Base-by-base conservation (phyloP, 805 yeast species). In the Starmerella khaoyaiensis region DNA sequence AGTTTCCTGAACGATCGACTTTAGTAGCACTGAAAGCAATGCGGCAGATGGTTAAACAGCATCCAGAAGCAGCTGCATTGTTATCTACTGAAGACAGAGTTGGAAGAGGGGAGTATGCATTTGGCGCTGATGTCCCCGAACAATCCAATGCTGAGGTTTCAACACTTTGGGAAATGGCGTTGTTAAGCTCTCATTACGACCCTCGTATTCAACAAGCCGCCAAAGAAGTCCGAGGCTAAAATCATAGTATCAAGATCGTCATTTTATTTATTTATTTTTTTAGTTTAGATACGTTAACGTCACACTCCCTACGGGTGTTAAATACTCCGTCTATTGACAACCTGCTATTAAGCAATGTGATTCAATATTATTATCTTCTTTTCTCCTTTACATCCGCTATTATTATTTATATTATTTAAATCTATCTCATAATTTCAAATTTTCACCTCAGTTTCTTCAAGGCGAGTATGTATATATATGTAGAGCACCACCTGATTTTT, bases 61-160 rank as follows among this genome's bases (percentile, higher is more conserved):
- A 76, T 56, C 76, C 82, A 28, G 78, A 76, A 36, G 60, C 83
- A 31, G 69, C 73, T 35, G 80, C 93, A 1, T 61, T 87, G 35
- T 83, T 78, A 61, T 74, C 82, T 17, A 81, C 95, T 1, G 94
- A 84, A 33, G 98, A 90, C 54, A 68, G 90, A 47, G 71, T 90
- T 28, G 74, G 74, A 27, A 84, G 87, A 41, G 97, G 95, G 33
- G 64, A 67, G 11, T 79, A 78, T 53, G 71, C 73, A 20, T 64
- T 76, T 47, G 83, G 74, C 33, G 68, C 68, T 10, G 71, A 70
- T 36, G 75, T 71, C 31, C 72, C 81, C 9, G 81, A 78, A 47
- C 72, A 87, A 54, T 64, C 80, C 48, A 86, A 90, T 52, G 71
- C 93, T 2, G 87, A 78, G 29, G 90, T 87, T 14, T 93, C 96